Evolutionary conservation across 208 protist genomes (phyloP).

Genomic region (Acanthamoeba royreba): DNA sequence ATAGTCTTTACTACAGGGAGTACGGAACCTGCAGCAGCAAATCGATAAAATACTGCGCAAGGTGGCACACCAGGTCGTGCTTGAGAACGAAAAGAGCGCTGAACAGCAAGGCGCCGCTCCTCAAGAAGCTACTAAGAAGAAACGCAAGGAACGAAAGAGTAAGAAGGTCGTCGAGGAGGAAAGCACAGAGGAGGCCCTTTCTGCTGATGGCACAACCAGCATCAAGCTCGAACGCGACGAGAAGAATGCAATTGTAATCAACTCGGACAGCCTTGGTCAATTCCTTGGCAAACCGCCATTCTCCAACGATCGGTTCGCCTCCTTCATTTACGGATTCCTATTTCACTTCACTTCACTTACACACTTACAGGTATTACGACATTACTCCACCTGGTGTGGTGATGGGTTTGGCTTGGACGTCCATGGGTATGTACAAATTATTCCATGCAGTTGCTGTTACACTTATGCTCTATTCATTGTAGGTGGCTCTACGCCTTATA

Average conservation of each 20-base stretch:
- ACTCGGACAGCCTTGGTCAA: neutral
- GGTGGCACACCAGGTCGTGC: slow-evolving; percentile 50
- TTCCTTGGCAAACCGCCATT: neutral
- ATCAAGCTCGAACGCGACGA: neutral
- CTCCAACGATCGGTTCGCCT: no score
- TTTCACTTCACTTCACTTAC: no score
- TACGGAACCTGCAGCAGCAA: slow-evolving; percentile 84
- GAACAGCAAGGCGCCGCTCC: neutral
- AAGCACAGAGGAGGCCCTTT: neutral
- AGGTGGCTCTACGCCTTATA: slow-evolving; percentile 76
- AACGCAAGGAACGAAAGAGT: neutral
- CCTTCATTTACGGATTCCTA: no score
- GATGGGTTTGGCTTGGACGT: slow-evolving; percentile 84
- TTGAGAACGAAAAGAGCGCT: neutral
- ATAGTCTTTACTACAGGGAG: slow-evolving; percentile 75
- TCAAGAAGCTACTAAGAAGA: neutral
- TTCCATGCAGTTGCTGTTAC: neutral
- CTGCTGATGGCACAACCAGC: no score
- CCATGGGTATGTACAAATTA: slow-evolving; percentile 79
- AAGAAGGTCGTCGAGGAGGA: neutral
- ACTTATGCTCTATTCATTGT: no score
- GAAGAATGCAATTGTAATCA: neutral
- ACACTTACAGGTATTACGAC: slow-evolving; percentile 69
- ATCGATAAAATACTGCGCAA: slow-evolving; percentile 85
- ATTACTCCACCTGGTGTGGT: slow-evolving; percentile 78